Percentiles rank a stretch among this genome's conserved stretches.
These are phyloP conservation scores for Yamadazyma siamensis DNA, from an alignment of 1,139 yeast genomes.

Conservation along the genomic window DNA sequence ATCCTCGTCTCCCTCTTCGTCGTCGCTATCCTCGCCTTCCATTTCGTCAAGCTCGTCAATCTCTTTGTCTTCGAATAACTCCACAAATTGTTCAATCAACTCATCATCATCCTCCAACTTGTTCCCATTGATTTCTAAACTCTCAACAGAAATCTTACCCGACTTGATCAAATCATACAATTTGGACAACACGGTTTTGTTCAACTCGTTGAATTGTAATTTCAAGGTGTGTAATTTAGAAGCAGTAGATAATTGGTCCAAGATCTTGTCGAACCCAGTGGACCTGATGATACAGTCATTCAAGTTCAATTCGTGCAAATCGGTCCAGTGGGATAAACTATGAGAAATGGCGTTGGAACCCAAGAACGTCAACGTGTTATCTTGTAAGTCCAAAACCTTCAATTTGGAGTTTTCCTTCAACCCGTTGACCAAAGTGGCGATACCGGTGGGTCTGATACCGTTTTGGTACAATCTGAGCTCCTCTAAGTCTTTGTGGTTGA, in stretches of 20 bases:
- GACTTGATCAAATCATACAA: constrained; percentile 51
- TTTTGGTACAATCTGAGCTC: constrained; percentile 85
- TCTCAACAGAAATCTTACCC: constrained; percentile 59
- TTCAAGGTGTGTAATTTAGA: constrained; percentile 53
- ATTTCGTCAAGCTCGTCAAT: constrained; percentile 90
- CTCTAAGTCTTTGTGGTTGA: constrained; percentile 70
- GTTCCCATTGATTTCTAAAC: constrained; percentile 88
- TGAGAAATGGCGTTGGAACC: constrained; percentile 56
- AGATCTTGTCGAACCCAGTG: constrained; percentile 60
- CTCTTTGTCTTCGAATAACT: constrained; percentile 69
- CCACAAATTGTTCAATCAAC: constrained; percentile 31
- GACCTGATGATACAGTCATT: constrained; percentile 86
- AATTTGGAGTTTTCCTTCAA: constrained; percentile 58
- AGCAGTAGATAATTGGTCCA: constrained; percentile 39
- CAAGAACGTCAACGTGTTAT: constrained; percentile 82
- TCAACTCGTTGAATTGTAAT: constrained; percentile 89
- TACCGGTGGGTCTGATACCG: constrained; percentile 94
- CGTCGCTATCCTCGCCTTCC: constrained; percentile 87
- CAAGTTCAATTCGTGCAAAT: constrained; percentile 72
- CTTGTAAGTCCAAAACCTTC: constrained; percentile 81
- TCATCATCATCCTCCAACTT: constrained; percentile 55
- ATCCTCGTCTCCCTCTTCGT: constrained; percentile 71
- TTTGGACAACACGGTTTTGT: constrained; percentile 55
- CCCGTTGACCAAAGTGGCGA: constrained; percentile 75
- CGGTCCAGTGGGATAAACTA: constrained; percentile 39